A percentile compares a stretch with the other conserved stretches of the same genome.
Conservation (phyloP, 2,329 filamentous ascomycete genomes). For the Capronia epimyces region DNA sequence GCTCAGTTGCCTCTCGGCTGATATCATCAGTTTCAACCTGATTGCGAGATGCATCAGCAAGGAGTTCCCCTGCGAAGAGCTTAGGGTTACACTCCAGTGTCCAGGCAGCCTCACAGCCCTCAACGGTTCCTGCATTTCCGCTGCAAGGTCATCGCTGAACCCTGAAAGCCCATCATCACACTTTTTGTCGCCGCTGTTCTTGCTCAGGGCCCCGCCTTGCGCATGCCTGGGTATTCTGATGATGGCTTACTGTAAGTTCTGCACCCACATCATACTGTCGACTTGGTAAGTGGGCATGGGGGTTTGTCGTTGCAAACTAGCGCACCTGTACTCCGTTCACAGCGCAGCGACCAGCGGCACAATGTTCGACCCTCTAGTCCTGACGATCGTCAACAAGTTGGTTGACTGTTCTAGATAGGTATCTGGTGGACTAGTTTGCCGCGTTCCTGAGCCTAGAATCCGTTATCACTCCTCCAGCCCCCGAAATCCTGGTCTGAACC, state of each 20-base stretch:
- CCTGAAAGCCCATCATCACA: constrained; percentile 2
- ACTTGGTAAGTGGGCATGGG: not conserved
- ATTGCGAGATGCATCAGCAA: too few species aligned
- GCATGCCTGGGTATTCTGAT: not conserved
- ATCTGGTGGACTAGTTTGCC: not conserved
- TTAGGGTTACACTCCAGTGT: not conserved
- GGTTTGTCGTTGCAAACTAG: too few species aligned
- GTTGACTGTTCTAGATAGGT: not conserved
- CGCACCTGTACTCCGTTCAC: too few species aligned
- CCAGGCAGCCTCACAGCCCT: constrained; percentile 5
- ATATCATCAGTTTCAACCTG: not conserved
- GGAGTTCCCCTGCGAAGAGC: not conserved
- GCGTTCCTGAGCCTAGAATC: not conserved
- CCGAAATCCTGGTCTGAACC: not conserved
- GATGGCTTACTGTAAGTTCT: not conserved
- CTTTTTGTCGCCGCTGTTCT: not conserved
- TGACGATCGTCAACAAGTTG: not conserved
- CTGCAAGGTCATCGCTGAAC: constrained; percentile 1
- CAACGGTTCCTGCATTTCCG: not conserved
- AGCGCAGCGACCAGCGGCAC: not conserved
- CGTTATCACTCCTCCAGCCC: not conserved
- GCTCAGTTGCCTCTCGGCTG: not conserved
- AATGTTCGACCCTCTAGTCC: not conserved
- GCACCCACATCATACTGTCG: not conserved
- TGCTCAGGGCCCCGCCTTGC: not conserved